Conservation (phyloP, 176 grass and related monocot genomes). For the Carex myosuroides region DNA sequence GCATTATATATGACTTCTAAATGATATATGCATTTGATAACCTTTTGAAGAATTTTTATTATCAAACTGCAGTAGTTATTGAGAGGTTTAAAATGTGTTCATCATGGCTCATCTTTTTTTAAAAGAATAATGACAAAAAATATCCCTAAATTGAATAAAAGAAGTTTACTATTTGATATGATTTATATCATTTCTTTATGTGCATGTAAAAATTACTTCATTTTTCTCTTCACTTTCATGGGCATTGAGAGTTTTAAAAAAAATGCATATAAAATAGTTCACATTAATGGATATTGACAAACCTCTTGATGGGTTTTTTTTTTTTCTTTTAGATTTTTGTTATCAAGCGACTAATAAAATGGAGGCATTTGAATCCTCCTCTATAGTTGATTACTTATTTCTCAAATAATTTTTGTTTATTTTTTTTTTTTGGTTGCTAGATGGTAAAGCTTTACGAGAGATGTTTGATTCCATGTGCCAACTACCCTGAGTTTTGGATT, state of each 20-base stretch:
- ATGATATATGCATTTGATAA: background rate
- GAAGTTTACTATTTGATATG: background rate
- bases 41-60: background rate
- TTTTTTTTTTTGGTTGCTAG: conserved; percentile 30
- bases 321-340: background rate
- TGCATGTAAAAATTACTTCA: background rate
- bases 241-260: background rate
- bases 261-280: background rate
- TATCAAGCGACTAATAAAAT: background rate
- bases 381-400: background rate
- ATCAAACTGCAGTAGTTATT: background rate
- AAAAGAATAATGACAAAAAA: background rate
- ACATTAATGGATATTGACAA: background rate
- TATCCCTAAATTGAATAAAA: background rate
- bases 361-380: background rate
- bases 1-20: background rate
- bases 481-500: conserved; percentile 90
- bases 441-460: conserved; percentile 93
- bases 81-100: background rate
- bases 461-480: conserved; percentile 88
- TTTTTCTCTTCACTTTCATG: background rate
- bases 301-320: too few species aligned
- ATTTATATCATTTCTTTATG: background rate
- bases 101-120: background rate
- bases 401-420: background rate